phyloP scores from a whole-genome alignment of 2,329 filamentous ascomycete genomes.

The Xylaria hypoxylon region DNA sequence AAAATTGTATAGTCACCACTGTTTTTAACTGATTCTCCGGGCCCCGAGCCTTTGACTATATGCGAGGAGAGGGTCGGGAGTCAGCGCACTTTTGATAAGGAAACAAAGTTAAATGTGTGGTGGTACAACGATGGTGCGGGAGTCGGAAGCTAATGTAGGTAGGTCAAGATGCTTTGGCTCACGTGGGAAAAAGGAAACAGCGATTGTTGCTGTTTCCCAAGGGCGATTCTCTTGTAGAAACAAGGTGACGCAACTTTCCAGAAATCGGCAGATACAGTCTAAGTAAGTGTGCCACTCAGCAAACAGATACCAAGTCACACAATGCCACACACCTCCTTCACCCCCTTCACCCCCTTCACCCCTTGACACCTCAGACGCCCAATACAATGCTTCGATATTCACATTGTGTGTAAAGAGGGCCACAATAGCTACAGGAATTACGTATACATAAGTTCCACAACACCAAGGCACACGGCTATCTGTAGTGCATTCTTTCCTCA shows the following conservation, averaged over 20 bases:
- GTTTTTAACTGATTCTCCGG: no score
- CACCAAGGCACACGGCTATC: neutral
- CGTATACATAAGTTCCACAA: neutral
- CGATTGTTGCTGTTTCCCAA: slow-evolving; percentile 7
- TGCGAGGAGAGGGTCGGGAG: no score
- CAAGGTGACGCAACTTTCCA: slow-evolving; percentile 24
- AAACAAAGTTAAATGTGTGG: no score
- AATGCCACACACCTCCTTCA: neutral
- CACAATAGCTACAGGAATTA: neutral
- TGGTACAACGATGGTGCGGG: no score
- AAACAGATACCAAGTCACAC: slow-evolving; percentile 32
- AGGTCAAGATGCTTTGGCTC: neutral
- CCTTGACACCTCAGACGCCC: slow-evolving; percentile 9
- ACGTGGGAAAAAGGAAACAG: no score
- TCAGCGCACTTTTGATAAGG: no score
- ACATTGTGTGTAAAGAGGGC: neutral
- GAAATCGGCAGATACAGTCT: neutral
- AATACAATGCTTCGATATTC: neutral
- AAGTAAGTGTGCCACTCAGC: slow-evolving; percentile 20
- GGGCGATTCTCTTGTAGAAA: neutral
- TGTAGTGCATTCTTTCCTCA: neutral
- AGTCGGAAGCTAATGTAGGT: no score
- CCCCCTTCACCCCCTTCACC: no score
- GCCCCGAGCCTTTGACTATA: no score
- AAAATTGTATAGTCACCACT: no score